These are phyloP conservation scores for Lepidium aucheri DNA, from an alignment of 345 rosid species.

Conservation along the genomic window DNA sequence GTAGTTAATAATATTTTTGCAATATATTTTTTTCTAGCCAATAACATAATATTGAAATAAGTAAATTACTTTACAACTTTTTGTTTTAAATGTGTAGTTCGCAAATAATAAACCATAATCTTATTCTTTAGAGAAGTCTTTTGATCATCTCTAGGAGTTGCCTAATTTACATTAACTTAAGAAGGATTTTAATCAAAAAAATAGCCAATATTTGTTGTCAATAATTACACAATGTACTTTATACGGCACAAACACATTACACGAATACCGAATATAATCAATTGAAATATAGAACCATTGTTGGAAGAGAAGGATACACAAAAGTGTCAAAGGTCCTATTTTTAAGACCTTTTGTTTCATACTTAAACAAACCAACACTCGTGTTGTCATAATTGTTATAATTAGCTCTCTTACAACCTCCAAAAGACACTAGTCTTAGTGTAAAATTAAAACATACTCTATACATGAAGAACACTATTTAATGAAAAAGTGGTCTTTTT, in stretches of 20 bases:
- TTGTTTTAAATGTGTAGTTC: too few relatives aligned
- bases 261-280: conserved; percentile 7
- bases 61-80: too few relatives aligned
- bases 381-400: conserved; percentile 46
- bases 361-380: conserved; percentile 23
- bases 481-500: conserved; percentile 36
- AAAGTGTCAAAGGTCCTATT: conserved; percentile 32
- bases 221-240: not conserved
- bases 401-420: conserved; percentile 20
- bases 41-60: too few relatives aligned
- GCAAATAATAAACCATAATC: too few relatives aligned
- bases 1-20: too few relatives aligned
- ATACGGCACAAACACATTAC: conserved; percentile 11
- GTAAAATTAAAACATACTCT: conserved; percentile 2
- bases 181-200: not conserved
- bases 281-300: conserved; percentile 15
- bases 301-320: conserved; percentile 48
- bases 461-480: not conserved
- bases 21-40: too few relatives aligned
- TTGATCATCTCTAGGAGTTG: conserved; percentile 8
- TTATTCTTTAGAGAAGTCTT: not conserved
- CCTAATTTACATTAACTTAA: not conserved
- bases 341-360: conserved; percentile 26
- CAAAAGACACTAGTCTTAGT: conserved; percentile 21
- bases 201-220: conserved; percentile 11